These are phyloP conservation scores for Candida sanyiensis DNA, from an alignment of 805 yeast genomes.

Conservation along the genomic window DNA sequence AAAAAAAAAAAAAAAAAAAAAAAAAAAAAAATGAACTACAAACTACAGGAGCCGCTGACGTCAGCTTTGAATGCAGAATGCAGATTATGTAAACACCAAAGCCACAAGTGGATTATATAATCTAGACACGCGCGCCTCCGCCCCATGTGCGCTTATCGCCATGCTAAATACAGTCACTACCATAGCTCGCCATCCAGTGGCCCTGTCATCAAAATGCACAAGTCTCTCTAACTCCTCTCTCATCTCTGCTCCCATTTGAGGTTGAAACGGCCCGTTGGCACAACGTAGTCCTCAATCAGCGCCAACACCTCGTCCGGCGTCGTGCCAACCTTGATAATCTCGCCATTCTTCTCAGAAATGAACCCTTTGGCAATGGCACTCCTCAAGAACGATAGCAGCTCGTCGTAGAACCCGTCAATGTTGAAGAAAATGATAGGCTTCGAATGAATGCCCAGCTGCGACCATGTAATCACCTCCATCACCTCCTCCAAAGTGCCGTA, in stretches of 20 bases:
- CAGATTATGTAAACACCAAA: too few species aligned
- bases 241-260: conserved; percentile 53
- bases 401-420: conserved; percentile 75
- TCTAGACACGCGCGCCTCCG: neutral
- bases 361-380: conserved; percentile 61
- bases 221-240: neutral
- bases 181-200: too few species aligned
- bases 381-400: conserved; percentile 53
- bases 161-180: too few species aligned
- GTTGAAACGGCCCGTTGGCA: conserved; percentile 70
- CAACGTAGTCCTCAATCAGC: conserved; percentile 51
- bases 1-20: too few species aligned
- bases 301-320: conserved; percentile 64
- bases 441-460: conserved; percentile 78
- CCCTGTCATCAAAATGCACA: too few species aligned
- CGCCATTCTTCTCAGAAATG: conserved; percentile 59
- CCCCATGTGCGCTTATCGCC: too few species aligned
- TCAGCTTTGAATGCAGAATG: too few species aligned
- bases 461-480: conserved; percentile 89
- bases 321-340: conserved; percentile 62
- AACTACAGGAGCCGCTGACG: too few species aligned
- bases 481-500: conserved; percentile 87
- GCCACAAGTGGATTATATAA: neutral
- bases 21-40: too few species aligned
- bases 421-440: conserved; percentile 78